Percentiles rank a stretch among this genome's conserved stretches.
phyloP scores from a whole-genome alignment of 345 rosid genomes.

The Aquilaria sinensis region DNA sequence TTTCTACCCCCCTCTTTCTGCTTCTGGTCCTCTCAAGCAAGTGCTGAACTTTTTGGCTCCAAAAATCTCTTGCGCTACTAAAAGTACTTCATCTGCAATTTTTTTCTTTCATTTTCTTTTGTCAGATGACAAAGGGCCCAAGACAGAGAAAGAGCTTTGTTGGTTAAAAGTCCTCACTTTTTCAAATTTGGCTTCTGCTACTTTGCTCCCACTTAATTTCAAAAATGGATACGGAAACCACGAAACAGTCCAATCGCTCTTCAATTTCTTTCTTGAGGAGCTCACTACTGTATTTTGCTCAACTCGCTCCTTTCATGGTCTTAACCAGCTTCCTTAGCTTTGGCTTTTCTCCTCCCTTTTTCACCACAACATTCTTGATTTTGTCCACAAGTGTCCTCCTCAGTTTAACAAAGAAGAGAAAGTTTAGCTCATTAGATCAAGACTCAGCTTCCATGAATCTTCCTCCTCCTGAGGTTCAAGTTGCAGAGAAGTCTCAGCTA shows the following conservation, averaged over 20 bases:
- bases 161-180: slow-evolving; percentile 6
- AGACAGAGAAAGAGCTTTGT: slow-evolving; percentile 5
- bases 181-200: slow-evolving; percentile 1
- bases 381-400: slow-evolving; percentile 27
- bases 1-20: too few species aligned
- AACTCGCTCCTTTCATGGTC: slow-evolving; percentile 23
- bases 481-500: slow-evolving; percentile 9
- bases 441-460: slow-evolving; percentile 3
- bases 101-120: background rate
- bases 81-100: slow-evolving; percentile 1
- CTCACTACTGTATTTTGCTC: slow-evolving; percentile 20
- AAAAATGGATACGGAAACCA: slow-evolving; percentile 3
- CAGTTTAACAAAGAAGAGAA: slow-evolving; percentile 21
- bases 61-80: background rate
- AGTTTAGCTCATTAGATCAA: background rate
- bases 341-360: slow-evolving; percentile 19
- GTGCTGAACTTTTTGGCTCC: background rate
- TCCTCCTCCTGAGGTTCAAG: slow-evolving; percentile 5
- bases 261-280: slow-evolving; percentile 20
- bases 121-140: background rate
- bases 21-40: background rate
- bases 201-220: slow-evolving; percentile 22
- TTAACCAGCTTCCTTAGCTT: slow-evolving; percentile 17
- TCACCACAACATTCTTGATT: slow-evolving; percentile 34
- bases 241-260: slow-evolving; percentile 15